Conservation (phyloP, 768 basidiomycete genomes). For the Boletus reticuloceps region DNA sequence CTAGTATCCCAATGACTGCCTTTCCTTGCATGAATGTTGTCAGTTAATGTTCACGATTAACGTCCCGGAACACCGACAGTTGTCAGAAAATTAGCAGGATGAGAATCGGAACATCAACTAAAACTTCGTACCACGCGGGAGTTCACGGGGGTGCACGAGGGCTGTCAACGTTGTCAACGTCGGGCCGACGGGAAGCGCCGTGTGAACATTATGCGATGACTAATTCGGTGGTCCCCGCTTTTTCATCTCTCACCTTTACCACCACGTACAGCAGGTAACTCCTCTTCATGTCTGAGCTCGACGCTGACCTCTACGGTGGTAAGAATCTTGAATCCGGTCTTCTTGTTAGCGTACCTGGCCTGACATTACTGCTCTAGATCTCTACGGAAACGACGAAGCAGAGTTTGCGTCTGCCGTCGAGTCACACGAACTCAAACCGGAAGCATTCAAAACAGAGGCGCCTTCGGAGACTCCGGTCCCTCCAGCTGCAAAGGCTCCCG, state of each 20-base stretch:
- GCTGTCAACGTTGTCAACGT: too few relatives aligned
- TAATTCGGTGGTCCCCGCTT: slow-evolving; percentile 20
- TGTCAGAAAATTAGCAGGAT: background rate
- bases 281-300: slow-evolving; percentile 68
- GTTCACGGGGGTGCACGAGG: background rate
- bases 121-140: background rate
- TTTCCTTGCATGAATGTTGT: slow-evolving; percentile 10
- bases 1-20: slow-evolving; percentile 50
- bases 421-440: slow-evolving; percentile 31
- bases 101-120: background rate
- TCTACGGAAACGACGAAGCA: slow-evolving; percentile 62
- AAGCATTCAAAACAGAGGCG: slow-evolving; percentile 29
- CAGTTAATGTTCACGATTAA: background rate
- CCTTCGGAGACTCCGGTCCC: slow-evolving; percentile 19
- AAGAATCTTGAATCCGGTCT: slow-evolving; percentile 15
- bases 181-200: slow-evolving; percentile 22
- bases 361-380: slow-evolving; percentile 42
- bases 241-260: slow-evolving; percentile 36
- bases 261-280: slow-evolving; percentile 21
- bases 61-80: background rate
- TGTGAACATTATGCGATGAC: slow-evolving; percentile 27
- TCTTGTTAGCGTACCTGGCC: background rate
- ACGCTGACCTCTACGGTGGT: slow-evolving; percentile 91
- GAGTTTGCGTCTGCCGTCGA: slow-evolving; percentile 54
- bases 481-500: slow-evolving; percentile 15